These are phyloP conservation scores for Pelargonium australe DNA, from an alignment of 441 rosid species.

Conservation along the genomic window DNA sequence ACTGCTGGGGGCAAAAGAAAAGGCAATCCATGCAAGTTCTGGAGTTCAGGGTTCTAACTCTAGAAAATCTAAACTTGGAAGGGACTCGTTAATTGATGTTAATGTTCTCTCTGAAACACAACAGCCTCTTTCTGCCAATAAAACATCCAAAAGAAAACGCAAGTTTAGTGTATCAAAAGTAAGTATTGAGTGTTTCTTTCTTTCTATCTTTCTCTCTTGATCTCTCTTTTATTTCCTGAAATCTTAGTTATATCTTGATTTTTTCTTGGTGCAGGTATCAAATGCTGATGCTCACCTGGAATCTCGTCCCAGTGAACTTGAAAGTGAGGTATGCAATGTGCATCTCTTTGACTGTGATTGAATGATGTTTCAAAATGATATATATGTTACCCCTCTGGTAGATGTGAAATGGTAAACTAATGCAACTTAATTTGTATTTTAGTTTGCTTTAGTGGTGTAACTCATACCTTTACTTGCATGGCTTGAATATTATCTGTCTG, in stretches of 20 bases:
- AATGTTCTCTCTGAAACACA: constrained; percentile 37
- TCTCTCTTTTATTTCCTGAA: constrained; percentile 11
- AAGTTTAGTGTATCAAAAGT: constrained; percentile 42
- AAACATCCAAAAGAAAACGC: constrained; percentile 44
- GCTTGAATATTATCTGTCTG: neutral
- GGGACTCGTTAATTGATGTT: constrained; percentile 26
- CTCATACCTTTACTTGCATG: neutral
- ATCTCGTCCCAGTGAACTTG: constrained; percentile 29
- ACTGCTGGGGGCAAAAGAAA: constrained; percentile 38
- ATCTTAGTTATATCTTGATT: neutral
- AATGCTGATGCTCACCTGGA: constrained; percentile 31
- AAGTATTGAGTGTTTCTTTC: constrained; percentile 1
- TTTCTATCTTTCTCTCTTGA: constrained; percentile 3
- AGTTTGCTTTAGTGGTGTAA: neutral
- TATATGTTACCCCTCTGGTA: constrained; percentile 5
- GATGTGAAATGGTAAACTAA: neutral
- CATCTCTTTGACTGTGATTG: constrained; percentile 2
- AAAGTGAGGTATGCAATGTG: constrained; percentile 38
- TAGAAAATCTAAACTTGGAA: constrained; percentile 52
- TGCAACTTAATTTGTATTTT: neutral
- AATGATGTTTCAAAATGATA: neutral
- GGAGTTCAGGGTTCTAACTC: constrained; percentile 34
- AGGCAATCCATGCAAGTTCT: constrained; percentile 21
- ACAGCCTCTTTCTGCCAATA: constrained; percentile 32
- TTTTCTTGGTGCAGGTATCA: constrained; percentile 1